These are phyloP conservation scores for Fragilaria crotonensis DNA, from an alignment of 108 stramenopile species.

Conservation along the genomic window DNA sequence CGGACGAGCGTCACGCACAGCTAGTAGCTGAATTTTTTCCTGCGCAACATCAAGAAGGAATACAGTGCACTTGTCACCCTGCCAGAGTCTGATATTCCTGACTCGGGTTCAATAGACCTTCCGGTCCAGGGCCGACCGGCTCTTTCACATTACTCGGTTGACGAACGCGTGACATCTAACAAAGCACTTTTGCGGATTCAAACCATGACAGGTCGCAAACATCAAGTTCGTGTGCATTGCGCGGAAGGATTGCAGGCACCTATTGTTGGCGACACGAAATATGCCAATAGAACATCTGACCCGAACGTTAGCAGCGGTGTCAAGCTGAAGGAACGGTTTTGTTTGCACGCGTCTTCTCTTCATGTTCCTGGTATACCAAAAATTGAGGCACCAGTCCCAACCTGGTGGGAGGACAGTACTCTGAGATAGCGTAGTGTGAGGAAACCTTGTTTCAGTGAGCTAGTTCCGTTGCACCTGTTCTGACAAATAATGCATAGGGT, in stretches of 20 bases:
- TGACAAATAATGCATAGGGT: too few species aligned
- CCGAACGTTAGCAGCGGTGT: not conserved
- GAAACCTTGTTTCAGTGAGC: too few species aligned
- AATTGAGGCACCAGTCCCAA: conserved; percentile 41
- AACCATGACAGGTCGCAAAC: conserved; percentile 66
- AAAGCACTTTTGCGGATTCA: conserved; percentile 34
- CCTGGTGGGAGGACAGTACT: conserved; percentile 50
- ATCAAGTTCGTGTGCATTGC: conserved; percentile 74
- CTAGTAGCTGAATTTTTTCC: conserved; percentile 58
- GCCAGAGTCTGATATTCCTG: not conserved
- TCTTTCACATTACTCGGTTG: conserved; percentile 29
- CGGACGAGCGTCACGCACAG: conserved; percentile 47
- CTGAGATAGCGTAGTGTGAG: too few species aligned
- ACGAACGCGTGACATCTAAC: conserved; percentile 6
- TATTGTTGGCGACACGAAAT: conserved; percentile 40
- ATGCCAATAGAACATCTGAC: conserved; percentile 8
- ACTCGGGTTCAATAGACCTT: conserved; percentile 7
- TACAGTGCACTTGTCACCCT: conserved; percentile 48
- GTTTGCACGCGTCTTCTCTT: conserved; percentile 47
- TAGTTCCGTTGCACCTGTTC: too few species aligned
- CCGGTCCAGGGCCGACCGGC: conserved; percentile 48
- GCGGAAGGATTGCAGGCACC: conserved; percentile 44
- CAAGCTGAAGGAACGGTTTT: conserved; percentile 32
- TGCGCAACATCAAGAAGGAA: conserved; percentile 41
- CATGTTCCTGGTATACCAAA: conserved; percentile 38